Evolutionary conservation across 306 rosid species (phyloP).

Genomic region (Acacia melanoxylon): DNA sequence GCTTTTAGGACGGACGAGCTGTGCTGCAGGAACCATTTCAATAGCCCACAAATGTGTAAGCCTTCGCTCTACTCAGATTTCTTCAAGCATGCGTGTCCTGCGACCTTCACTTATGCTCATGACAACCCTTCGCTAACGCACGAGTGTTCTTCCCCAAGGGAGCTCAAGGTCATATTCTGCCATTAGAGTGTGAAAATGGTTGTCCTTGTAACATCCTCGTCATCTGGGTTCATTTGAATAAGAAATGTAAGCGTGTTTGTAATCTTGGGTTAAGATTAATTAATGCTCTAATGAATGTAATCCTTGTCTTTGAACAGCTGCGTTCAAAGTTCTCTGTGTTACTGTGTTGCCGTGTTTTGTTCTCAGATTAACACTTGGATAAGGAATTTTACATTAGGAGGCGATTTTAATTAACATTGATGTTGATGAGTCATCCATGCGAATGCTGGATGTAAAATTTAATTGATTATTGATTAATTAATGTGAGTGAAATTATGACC

Average conservation of each 20-base stretch:
- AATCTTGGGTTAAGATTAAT: not conserved
- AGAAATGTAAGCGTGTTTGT: not conserved
- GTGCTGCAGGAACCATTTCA: conserved; percentile 75
- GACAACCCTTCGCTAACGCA: conserved; percentile 80
- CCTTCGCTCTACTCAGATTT: conserved; percentile 51
- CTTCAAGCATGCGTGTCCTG: conserved; percentile 81
- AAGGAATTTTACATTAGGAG: not conserved
- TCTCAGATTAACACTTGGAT: not conserved
- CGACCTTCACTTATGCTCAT: conserved; percentile 66
- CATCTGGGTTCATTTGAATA: not conserved
- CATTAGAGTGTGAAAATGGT: conserved; percentile 37
- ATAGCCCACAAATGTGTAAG: conserved; percentile 60
- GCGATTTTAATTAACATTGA: too few relatives aligned
- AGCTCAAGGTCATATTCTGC: conserved; percentile 92
- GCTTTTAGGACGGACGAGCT: conserved; percentile 65
- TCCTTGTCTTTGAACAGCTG: not conserved
- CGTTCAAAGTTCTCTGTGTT: not conserved
- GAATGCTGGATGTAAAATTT: too few relatives aligned
- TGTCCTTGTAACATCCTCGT: not conserved
- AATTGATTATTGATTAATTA: not conserved
- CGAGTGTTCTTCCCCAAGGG: conserved; percentile 86
- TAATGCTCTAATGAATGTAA: not conserved
- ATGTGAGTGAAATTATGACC: not conserved
- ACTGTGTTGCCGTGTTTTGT: not conserved
- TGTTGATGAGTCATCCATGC: too few relatives aligned